Evolutionary conservation across 148 eudicot species (phyloP).

Genomic region (Nepenthes gracilis): DNA sequence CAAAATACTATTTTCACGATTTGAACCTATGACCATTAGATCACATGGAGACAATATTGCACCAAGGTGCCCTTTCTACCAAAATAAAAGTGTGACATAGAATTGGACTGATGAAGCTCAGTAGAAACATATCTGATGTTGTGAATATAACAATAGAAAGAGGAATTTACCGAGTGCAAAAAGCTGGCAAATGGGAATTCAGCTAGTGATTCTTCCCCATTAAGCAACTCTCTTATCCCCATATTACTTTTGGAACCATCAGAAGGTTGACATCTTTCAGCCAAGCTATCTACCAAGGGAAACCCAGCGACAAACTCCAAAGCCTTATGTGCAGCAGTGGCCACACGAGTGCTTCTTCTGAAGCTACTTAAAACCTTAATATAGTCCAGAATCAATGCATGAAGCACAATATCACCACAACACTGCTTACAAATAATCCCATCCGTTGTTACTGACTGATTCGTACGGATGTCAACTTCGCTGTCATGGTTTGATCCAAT

Average conservation of each 20-base stretch:
- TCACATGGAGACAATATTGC: too few species aligned
- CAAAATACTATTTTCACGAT: too few species aligned
- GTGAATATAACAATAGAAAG: background rate
- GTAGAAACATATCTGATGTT: too few species aligned
- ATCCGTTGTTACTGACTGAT: constrained; percentile 35
- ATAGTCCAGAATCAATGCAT: constrained; percentile 81
- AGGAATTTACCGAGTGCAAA: constrained; percentile 52
- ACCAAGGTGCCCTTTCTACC: too few species aligned
- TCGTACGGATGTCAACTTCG: constrained; percentile 37
- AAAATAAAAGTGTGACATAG: too few species aligned
- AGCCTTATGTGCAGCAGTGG: constrained; percentile 51
- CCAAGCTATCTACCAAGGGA: constrained; percentile 30
- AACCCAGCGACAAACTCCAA: constrained; percentile 54
- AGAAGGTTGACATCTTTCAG: constrained; percentile 22
- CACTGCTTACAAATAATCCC: constrained; percentile 79
- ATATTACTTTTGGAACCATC: constrained; percentile 18
- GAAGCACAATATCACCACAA: constrained; percentile 66
- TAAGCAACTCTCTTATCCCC: constrained; percentile 31
- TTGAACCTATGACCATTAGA: too few species aligned
- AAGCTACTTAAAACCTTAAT: constrained; percentile 62
- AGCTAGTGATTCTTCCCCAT: constrained; percentile 86
- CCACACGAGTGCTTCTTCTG: constrained; percentile 56
- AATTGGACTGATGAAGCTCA: too few species aligned
- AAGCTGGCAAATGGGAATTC: constrained; percentile 87
- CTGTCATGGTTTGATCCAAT: constrained; percentile 50